A percentile compares a stretch with the other conserved stretches of the same genome.
Evolutionary conservation across 192 early-diverging fungal genomes (phyloP).

Genomic region (Dispira simplex): DNA sequence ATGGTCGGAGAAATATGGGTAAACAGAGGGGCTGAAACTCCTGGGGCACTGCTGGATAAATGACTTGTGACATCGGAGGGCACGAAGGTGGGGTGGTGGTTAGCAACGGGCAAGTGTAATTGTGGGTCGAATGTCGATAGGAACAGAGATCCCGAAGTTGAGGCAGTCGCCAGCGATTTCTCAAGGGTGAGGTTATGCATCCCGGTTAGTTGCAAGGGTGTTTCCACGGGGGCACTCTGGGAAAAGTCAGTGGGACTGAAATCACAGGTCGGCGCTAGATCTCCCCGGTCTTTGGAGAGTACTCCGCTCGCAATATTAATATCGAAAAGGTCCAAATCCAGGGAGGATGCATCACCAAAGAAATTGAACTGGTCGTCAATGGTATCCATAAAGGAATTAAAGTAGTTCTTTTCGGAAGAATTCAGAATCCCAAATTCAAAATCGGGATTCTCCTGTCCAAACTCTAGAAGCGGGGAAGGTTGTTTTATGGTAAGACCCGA

Average conservation of each 20-base stretch:
- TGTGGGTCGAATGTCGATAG: background rate
- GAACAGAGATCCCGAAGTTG: background rate
- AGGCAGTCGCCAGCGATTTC: background rate
- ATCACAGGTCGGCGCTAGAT: background rate
- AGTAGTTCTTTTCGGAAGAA: no score
- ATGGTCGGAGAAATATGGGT: background rate
- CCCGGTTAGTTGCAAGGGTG: background rate
- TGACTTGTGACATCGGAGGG: background rate
- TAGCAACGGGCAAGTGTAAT: background rate
- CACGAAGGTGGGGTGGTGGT: background rate
- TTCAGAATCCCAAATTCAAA: no score
- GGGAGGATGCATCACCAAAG: background rate
- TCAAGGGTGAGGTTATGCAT: background rate
- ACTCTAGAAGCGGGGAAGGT: no score
- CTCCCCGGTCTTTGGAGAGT: constrained; percentile 1
- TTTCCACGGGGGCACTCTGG: background rate
- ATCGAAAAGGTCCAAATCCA: background rate
- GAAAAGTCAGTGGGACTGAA: background rate
- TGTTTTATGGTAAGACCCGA: no score
- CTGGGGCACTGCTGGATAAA: background rate
- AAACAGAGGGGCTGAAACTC: background rate
- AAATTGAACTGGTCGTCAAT: constrained; percentile 5
- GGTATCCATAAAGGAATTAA: background rate
- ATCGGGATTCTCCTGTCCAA: no score
- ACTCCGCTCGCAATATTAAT: background rate